Evolutionary conservation across 257 asterid species (phyloP), one percentile per base, ranked within the genome.

Genomic region (Solanum okadae): DNA sequence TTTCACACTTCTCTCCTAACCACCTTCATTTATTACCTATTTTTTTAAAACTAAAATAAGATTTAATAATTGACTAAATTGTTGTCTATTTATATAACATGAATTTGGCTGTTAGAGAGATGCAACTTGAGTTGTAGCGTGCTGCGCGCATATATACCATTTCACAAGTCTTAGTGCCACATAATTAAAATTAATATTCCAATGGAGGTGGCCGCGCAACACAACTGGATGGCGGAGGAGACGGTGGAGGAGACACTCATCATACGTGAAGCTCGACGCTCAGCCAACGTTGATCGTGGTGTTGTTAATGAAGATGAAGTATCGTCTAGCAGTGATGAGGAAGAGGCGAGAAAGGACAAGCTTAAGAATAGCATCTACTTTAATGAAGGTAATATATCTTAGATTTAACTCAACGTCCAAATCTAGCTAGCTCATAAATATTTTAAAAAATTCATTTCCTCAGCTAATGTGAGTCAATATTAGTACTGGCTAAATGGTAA

Each of bases 301-400:
- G 91, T 5, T 27, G 75, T 14, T 59, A 25, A 81, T 18, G 89
- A 7, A 33, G 87, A 52, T 16, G 83, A 15, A 9, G 10, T 13
- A 35, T 73, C 61, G 8, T 49, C 81, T 10, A 20, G 46, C 46
- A 35, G 81, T 68, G 37, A 81, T 14, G 89, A 56, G 33, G 89
- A 63, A 14, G 87, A 25, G 25, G 15, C 12, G 35, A 63, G 76
- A 14, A 88, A 56, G 34, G 89, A 63, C n/a, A 13, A 49, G 29
- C 23, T 83, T 5, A 87, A 78, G 40, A 86, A 89, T 44, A 88
- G 87, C 27, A 90, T 89, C 61, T 89, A 89, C 85, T 84, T 90
- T 31, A 92, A 63, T 38, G 71, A 89, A 89, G 94, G 97, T 94
- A 23, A 61, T 61, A 23, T 5, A 23, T 61, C 27, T 23, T 61